Base-by-base conservation (phyloP, 176 grass and related monocot species). In the Zea luxurians region DNA sequence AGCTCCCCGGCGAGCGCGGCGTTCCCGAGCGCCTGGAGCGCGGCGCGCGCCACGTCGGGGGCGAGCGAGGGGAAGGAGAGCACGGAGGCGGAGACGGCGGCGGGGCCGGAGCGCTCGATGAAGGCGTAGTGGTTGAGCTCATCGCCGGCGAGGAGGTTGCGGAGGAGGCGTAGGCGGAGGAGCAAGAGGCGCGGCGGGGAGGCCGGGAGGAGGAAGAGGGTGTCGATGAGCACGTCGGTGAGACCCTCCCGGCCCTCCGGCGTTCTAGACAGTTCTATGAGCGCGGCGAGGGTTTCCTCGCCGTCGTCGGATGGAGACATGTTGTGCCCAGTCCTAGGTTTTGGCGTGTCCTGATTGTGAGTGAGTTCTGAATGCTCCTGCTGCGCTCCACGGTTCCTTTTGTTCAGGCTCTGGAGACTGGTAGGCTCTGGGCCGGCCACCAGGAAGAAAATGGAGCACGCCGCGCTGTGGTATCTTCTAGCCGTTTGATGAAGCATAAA, bases 91-190 rank as follows among this genome's bases (percentile, higher is more conserved):
- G 58, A 80, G 10, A 92, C 78, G 10, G 38, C 44, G 7, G 81
- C 65, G 36, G 82, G 82, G 40, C 91, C 95, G 0, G 64, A 73
- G 61, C 53, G 78, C 63, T 75, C 61, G 17, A 94, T 4, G 85
- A 98, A 98, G 74, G 85, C 65, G 83, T 53, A 17, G 70, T 98
- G 96, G 85, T 89, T 89, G 77, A 80, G 59, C 34, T 75, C 54
- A 6, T 90, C 81, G 42, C 94, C 94, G 1, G 88, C 96, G 75
- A 93, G 83, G 85, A 98, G 92, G 78, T 98, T 98, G 38, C 96
- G 83, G 9, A 92, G 65, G 74, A 98, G 87, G 77, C 88, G 91
- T 43, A 96, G 93, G 80, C 78, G 87, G 5, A 73, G 81, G 59
- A 97, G 91, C 12, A 77, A 54, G 27, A 70, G 48, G 17, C 71